These are phyloP conservation scores for Camelina neglecta DNA, from an alignment of 345 rosid species.

Conservation along the genomic window DNA sequence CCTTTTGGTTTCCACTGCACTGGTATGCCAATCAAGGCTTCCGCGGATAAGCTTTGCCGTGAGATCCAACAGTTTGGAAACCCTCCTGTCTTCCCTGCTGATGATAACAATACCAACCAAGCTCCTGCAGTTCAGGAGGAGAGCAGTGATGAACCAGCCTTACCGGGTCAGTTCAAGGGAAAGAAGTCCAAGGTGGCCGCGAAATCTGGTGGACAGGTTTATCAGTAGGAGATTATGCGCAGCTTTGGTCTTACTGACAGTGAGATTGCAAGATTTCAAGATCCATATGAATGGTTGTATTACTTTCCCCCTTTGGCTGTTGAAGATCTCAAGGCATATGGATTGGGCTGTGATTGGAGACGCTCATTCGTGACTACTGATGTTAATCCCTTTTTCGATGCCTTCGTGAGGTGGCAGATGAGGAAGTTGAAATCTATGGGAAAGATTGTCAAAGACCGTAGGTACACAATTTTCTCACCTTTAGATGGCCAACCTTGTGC, in stretches of 20 bases:
- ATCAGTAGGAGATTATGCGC: constrained; percentile 98
- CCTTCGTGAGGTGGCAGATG: constrained; percentile 94
- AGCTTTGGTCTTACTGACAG: constrained; percentile 78
- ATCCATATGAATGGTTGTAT: constrained; percentile 77
- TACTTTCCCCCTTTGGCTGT: constrained; percentile 82
- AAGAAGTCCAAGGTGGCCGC: constrained; percentile 92
- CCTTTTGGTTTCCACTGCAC: constrained; percentile 97
- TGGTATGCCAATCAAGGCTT: constrained; percentile 98
- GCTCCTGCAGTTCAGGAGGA: constrained; percentile 47
- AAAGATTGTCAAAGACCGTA: constrained; percentile 78
- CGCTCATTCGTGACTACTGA: constrained; percentile 88
- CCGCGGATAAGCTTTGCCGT: constrained; percentile 86
- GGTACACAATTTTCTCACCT: constrained; percentile 88
- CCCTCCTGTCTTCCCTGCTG: constrained; percentile 68
- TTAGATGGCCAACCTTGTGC: constrained; percentile 96
- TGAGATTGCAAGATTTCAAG: constrained; percentile 73
- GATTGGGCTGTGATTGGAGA: constrained; percentile 95
- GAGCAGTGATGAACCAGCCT: constrained; percentile 44
- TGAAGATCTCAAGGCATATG: constrained; percentile 80
- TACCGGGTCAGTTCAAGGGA: constrained; percentile 69
- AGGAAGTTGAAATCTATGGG: constrained; percentile 86
- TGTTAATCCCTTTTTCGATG: constrained; percentile 73
- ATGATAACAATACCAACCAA: constrained; percentile 21
- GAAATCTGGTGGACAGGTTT: constrained; percentile 77
- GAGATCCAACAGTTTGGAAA: constrained; percentile 75